Base-by-base conservation (phyloP, 805 yeast species). In the Zygotorulaspora danielsina region DNA sequence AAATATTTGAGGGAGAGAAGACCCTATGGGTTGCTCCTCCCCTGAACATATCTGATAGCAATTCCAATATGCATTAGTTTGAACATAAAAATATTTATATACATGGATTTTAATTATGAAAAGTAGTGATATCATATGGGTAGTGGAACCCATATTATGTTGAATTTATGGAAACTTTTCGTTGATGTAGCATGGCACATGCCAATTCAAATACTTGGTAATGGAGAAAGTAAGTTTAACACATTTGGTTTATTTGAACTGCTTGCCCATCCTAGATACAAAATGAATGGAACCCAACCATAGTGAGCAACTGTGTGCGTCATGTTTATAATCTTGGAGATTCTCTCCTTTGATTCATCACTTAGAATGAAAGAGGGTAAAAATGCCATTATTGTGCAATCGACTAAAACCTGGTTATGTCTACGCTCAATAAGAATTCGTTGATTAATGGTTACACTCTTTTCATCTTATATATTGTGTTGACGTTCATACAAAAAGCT, bases 281-380 rank as follows among this genome's bases (percentile, higher is more conserved):
- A 72, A 50, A 93, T 81, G 61, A 93, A 84, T 41, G 98, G 98
- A 56, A 93, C 81, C 86, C 95, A 93, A 33, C 97, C 97, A 67
- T 88, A 93, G 68, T 94, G 98, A 43, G 90, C 84, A 57, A 83
- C 75, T 38, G 86, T 84, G 62, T 87, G 85, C 49, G 96, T 79
- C 54, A 86, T 72, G 54, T 84, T 94, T 52, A 88, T 69, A 48
- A 89, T 69, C 64, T 81, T 86, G 63, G 81, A 69, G 65, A 93
- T 76, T 70, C 97, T 87, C 71, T 93, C 98, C 76, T 84, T 56
- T 32, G 65, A 61, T 43, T 63, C 66, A 50, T 63, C 66, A 40
- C 65, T 60, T 43, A 63, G 43, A 35, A 63, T 63, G 29, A 61
- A 63, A 29, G 66, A 55, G 37, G 67, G 66, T 39, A 63, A 41